Evolutionary conservation across 78 protist species (phyloP).

Genomic region (Dictyostelium intermedium): DNA sequence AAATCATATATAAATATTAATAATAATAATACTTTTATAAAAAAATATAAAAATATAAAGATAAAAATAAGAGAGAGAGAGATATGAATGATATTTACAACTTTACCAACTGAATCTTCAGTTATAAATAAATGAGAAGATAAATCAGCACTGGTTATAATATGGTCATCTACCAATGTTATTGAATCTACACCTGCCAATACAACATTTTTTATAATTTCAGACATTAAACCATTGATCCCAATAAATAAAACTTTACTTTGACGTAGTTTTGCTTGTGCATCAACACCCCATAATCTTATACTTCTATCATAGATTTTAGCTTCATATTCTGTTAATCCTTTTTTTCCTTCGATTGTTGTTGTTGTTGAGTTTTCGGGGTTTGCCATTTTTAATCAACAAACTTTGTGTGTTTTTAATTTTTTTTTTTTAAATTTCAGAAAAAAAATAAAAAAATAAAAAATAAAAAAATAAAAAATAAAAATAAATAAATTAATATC

Average conservation of each 20-base stretch:
- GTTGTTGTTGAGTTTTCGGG: neutral
- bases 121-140: conserved; percentile 58
- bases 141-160: conserved; percentile 69
- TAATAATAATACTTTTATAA: neutral
- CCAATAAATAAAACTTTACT: conserved; percentile 91
- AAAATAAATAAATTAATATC: too few species aligned
- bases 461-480: too few species aligned
- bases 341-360: neutral
- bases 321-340: conserved; percentile 76
- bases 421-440: neutral
- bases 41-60: neutral
- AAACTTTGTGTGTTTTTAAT: too few species aligned
- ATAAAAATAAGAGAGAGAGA: neutral
- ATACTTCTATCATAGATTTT: conserved; percentile 84
- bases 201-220: conserved; percentile 95
- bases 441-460: too few species aligned
- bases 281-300: conserved; percentile 89
- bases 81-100: conserved; percentile 17
- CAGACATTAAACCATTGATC: conserved; percentile 91
- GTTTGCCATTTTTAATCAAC: neutral
- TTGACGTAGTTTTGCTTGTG: conserved; percentile 74
- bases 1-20: neutral
- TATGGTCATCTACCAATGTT: conserved; percentile 84
- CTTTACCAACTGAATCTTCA: conserved; percentile 43
- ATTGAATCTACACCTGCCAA: conserved; percentile 95